Base-by-base conservation (phyloP, 1,284 basidiomycete species). In the Fomitopsis betulina region DNA sequence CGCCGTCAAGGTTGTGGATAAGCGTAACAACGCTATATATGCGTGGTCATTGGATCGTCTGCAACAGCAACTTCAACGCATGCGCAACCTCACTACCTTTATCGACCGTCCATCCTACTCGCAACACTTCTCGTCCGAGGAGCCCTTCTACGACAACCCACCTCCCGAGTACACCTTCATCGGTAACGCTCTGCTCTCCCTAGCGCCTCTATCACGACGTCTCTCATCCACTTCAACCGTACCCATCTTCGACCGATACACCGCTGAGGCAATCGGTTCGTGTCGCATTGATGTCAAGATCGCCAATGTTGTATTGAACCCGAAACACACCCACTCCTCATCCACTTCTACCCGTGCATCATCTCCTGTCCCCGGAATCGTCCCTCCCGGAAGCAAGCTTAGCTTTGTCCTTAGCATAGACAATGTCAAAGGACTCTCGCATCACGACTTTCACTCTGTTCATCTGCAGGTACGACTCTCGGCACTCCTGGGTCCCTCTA, bases 81-180 rank as follows among this genome's bases (percentile, higher is more conserved):
- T 99, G 96, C 89, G 94, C 50, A 96, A 96, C 69, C 79, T 96
- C 35, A 93, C 90, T 21, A 87, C 87, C n/a, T 94, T 95, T 71
- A 91, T 96, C 66, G 92, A 95, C 72, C 87, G 91, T 57, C 96
- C 96, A 6, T 91, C 91, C 13, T 96, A 94, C 73, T 91, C 92
- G 17, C 88, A 89, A 62, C 96, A 98, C 72, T 96, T 98, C 74
- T 92, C 93, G 40, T 89, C 91, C 39, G 90, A 94, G 63, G 93
- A 95, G 71, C 91, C 94, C 1, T 99, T 98, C 76, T 95, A 93
- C 73, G 90, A 95, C 71, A 82, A 83, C 49, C 89, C 89, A 10
- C 83, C 93, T 1, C 90, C 93, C 0, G 86, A 89, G 62, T 95
- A 91, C 71, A 95, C 94, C 5, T 96, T 96, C 72, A 88, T 98